These are phyloP conservation scores for Trebouxia sp. DNA, from an alignment of 139 green algal genomes.

Conservation along the genomic window DNA sequence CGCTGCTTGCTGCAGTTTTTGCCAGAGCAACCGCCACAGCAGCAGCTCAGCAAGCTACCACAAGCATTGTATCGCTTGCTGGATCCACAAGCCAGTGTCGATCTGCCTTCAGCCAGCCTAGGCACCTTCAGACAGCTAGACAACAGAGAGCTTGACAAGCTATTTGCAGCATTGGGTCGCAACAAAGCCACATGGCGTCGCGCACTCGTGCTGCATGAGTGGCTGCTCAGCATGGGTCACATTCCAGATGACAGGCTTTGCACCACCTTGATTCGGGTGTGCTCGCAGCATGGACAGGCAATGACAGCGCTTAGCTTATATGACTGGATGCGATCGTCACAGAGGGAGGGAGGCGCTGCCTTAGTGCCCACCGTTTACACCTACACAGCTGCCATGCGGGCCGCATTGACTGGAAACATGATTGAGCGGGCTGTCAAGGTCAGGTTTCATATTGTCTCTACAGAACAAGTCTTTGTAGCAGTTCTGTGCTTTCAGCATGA, in stretches of 20 bases:
- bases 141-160: conserved; percentile 79
- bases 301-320: conserved; percentile 75
- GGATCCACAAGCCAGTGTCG: conserved; percentile 45
- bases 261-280: conserved; percentile 85
- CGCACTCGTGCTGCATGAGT: conserved; percentile 59
- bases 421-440: conserved; percentile 58
- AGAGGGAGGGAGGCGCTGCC: conserved; percentile 60
- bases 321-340: conserved; percentile 78
- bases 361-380: conserved; percentile 78
- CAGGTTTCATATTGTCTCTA: no score
- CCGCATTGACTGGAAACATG: conserved; percentile 68
- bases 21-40: conserved; percentile 4
- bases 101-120: conserved; percentile 43
- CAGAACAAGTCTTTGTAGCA: no score
- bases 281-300: conserved; percentile 73
- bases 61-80: conserved; percentile 50
- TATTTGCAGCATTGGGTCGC: conserved; percentile 68
- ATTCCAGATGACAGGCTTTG: conserved; percentile 78
- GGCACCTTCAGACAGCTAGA: conserved; percentile 19
- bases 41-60: conserved; percentile 40
- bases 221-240: conserved; percentile 63
- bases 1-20: not conserved
- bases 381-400: conserved; percentile 88
- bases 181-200: conserved; percentile 78
- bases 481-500: no score